phyloP scores from a whole-genome alignment of 1,139 yeast genomes.

The Yamadazyma oceani region DNA sequence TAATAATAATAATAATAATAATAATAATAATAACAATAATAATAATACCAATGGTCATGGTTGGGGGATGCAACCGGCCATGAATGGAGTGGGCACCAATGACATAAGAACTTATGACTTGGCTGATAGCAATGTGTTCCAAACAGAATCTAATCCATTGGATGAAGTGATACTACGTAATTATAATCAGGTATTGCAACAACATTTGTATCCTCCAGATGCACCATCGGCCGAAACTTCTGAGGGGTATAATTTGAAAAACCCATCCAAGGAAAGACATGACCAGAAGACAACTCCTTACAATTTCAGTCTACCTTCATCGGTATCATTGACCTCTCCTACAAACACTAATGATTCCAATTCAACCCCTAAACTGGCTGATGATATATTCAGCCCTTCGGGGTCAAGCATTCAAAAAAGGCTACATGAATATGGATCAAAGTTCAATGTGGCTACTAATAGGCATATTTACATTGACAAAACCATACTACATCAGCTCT shows the following conservation, averaged over 20 bases:
- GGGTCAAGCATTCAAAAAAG: constrained; percentile 9
- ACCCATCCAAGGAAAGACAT: background rate
- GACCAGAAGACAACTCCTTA: constrained; percentile 8
- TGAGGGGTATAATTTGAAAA: background rate
- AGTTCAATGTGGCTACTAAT: constrained; percentile 26
- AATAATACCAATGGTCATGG: background rate
- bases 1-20: background rate
- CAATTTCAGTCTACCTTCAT: constrained; percentile 19
- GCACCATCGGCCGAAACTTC: background rate
- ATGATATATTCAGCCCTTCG: constrained; percentile 18
- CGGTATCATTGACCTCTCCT: constrained; percentile 36
- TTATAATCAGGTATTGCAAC: constrained; percentile 10
- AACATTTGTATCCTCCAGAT: constrained; percentile 3
- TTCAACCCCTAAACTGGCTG: constrained; percentile 23
- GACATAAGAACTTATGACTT: constrained; percentile 11
- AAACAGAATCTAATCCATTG: constrained; percentile 39
- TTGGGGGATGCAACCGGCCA: background rate
- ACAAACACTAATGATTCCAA: constrained; percentile 36
- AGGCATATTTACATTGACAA: constrained; percentile 31
- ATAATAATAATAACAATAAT: background rate
- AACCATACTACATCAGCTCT: constrained; percentile 15
- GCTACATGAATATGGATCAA: constrained; percentile 15
- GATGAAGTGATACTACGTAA: constrained; percentile 33
- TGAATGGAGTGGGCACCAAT: background rate
- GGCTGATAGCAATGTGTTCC: constrained; percentile 35